A percentile compares a stretch with the other conserved stretches of the same genome.
phyloP scores from a whole-genome alignment of 2,329 filamentous ascomycete species.

The Raffaelea arxii region DNA sequence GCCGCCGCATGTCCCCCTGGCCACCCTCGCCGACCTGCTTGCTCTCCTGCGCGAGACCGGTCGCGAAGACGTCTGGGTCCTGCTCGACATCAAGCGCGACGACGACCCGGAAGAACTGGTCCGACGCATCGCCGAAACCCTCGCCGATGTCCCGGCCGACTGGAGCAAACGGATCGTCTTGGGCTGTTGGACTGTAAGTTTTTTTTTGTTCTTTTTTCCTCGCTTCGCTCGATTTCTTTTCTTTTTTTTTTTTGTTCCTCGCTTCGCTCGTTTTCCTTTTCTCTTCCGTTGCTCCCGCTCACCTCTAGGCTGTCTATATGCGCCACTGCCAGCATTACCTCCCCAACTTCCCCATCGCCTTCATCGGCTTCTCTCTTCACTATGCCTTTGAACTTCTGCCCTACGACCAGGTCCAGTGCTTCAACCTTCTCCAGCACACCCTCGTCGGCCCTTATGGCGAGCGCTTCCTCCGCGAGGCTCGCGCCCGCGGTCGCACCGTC shows the following conservation, averaged over 20 bases:
- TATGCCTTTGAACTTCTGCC: conserved; percentile 64
- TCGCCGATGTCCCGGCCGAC: conserved; percentile 43
- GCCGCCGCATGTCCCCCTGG: conserved; percentile 56
- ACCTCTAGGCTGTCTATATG: conserved; percentile 52
- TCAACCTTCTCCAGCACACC: conserved; percentile 65
- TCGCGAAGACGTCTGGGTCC: conserved; percentile 61
- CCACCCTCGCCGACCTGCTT: conserved; percentile 64
- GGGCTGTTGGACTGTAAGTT: conserved; percentile 67
- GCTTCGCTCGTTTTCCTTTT: background rate
- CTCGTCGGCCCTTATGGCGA: conserved; percentile 60
- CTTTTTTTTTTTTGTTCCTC: background rate
- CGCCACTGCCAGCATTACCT: conserved; percentile 51
- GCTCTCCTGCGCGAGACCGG: conserved; percentile 58
- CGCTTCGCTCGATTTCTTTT: too few species aligned
- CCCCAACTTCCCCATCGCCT: conserved; percentile 52
- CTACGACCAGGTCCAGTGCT: conserved; percentile 52
- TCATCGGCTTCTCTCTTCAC: conserved; percentile 56
- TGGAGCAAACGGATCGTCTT: conserved; percentile 70
- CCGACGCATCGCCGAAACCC: conserved; percentile 52
- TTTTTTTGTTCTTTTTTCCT: too few species aligned
- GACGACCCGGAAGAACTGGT: conserved; percentile 65
- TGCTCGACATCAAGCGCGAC: conserved; percentile 80
- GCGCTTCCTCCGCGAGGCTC: conserved; percentile 55
- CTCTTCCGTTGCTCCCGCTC: background rate
- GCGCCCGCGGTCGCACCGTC: conserved; percentile 46